phyloP scores from a whole-genome alignment of 2,329 filamentous ascomycete genomes.

The Alternaria arborescens region DNA sequence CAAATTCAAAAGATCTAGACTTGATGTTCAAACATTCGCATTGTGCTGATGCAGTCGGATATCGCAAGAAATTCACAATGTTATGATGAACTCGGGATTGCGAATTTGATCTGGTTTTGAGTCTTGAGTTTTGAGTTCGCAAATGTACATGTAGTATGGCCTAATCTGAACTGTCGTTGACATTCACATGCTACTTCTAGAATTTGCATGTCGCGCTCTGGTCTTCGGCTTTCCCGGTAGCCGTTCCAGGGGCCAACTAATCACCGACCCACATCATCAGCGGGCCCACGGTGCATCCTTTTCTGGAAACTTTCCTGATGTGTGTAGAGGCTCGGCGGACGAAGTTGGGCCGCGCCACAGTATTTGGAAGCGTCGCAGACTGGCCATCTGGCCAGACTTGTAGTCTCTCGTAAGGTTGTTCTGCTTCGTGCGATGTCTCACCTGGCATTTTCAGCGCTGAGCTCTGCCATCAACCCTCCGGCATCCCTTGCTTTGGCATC shows the following conservation, averaged over 20 bases:
- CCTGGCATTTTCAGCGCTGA: constrained; percentile 85
- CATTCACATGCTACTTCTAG: not conserved
- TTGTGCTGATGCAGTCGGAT: not conserved
- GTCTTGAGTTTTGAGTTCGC: not conserved
- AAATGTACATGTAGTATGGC: constrained; percentile 11
- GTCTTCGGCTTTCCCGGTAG: constrained; percentile 5
- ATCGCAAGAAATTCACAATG: not conserved
- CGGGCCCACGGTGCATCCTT: constrained; percentile 6
- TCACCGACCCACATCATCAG: constrained; percentile 11
- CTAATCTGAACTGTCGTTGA: not conserved
- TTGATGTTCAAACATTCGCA: constrained; percentile 1
- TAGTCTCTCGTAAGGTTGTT: constrained; percentile 23
- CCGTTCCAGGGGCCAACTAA: not conserved
- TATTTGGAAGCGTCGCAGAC: constrained; percentile 18
- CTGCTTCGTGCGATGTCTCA: constrained; percentile 50
- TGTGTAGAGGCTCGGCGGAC: constrained; percentile 23
- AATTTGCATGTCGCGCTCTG: constrained; percentile 6
- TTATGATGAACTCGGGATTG: not conserved
- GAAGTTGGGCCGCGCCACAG: constrained; percentile 23
- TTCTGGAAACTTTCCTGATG: constrained; percentile 7
- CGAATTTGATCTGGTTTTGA: not conserved
- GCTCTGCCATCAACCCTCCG: constrained; percentile 80
- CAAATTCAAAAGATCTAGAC: constrained; percentile 20
- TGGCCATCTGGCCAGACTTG: constrained; percentile 18
- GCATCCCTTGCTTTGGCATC: constrained; percentile 81